Evolutionary conservation across 2,329 filamentous ascomycete species (phyloP), one percentile per base, ranked within the genome.

Genomic region (Ambrosiella beaveri): DNA sequence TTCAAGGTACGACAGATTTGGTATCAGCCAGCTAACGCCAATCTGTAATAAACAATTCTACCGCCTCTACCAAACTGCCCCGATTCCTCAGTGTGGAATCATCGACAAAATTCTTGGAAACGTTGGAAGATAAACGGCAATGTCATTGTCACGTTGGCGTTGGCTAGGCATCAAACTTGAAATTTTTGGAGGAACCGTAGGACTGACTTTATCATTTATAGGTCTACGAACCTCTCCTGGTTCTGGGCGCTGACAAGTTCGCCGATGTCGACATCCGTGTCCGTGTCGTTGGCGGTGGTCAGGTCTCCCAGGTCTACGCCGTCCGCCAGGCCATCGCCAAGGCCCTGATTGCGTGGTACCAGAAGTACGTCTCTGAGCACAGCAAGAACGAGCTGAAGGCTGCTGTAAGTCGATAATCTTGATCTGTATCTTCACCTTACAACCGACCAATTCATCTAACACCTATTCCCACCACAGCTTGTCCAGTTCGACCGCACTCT

Each of bases 321-420:
- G 88, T 97, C 81, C 89, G 93, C 69, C 93, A 98, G 80, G 91
- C 93, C 70, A 97, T 98, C 72, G 84, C 90, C 79, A 98, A 97
- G 84, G 68, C 70, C 62, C 66, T 73, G 61, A 70, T 73, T 66
- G 70, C 89, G 75, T 96, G 96, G 86, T 97, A 96, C 86, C 91
- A 96, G 80, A 96, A 98, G 83, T 98, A 85, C 79, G 88, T 97
- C 76, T 93, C 98, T 73, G 93, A 98, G 86, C 90, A 97, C 86
- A 88, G 86, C 80, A 98, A 98, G 87, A 96, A 97, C 84, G 81
- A 89, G 77, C 83, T 98, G 71, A 61, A 61, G 57, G 57, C 57
- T 57, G 57, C 62, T 39, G 60, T 61, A 61, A 40, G 60, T 60
- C 47, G 12, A 37, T n/a, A 51, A 11, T 35, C 19, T 27, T 44